These are phyloP conservation scores for Naganishia randhawae DNA, from an alignment of 768 basidiomycete species.

Conservation along the genomic window DNA sequence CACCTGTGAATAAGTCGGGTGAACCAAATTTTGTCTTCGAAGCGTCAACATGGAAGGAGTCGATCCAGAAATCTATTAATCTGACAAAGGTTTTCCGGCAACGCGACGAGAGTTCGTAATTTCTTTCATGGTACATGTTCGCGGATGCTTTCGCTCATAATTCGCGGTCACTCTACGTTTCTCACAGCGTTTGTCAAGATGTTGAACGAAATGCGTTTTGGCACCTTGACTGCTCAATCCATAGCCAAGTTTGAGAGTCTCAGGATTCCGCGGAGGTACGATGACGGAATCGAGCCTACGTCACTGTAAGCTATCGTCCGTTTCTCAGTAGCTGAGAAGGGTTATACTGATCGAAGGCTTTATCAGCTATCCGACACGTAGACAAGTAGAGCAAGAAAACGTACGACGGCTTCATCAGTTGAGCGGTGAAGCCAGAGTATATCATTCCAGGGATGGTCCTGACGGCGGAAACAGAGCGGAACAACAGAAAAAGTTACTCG, in stretches of 20 bases:
- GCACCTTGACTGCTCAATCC: slow-evolving; percentile 62
- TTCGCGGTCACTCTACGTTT: neutral
- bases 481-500: slow-evolving; percentile 71
- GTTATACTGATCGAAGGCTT: neutral
- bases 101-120: slow-evolving; percentile 68
- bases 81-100: slow-evolving; percentile 94
- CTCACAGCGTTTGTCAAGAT: slow-evolving; percentile 80
- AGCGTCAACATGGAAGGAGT: slow-evolving; percentile 68
- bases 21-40: slow-evolving; percentile 87
- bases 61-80: slow-evolving; percentile 79
- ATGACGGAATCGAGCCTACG: slow-evolving; percentile 79
- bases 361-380: slow-evolving; percentile 77
- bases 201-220: slow-evolving; percentile 98
- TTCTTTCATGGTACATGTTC: neutral
- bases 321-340: neutral
- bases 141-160: neutral
- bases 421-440: slow-evolving; percentile 58
- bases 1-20: slow-evolving; percentile 71
- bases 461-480: slow-evolving; percentile 49
- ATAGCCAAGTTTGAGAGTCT: slow-evolving; percentile 68
- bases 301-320: slow-evolving; percentile 65
- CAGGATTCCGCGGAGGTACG: slow-evolving; percentile 66
- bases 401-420: slow-evolving; percentile 63
- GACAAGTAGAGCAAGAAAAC: slow-evolving; percentile 88
- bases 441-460: slow-evolving; percentile 30